Conservation (phyloP, 768 basidiomycete genomes). For the Polyporus arcularius region DNA sequence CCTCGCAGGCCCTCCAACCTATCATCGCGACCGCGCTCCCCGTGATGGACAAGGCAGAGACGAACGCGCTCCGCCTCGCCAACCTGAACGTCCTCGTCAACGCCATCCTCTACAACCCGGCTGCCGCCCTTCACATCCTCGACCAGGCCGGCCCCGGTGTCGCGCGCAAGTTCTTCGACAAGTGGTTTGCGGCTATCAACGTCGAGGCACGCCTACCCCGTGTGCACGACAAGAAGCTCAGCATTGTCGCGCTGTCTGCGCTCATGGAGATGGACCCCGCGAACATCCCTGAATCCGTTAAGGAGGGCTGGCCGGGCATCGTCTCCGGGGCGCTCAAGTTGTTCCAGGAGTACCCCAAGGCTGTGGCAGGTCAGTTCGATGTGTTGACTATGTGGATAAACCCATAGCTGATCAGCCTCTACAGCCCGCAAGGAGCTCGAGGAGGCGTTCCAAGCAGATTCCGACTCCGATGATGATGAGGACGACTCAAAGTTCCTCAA, state of each 20-base stretch:
- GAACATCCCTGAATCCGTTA: constrained; percentile 56
- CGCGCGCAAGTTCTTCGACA: constrained; percentile 77
- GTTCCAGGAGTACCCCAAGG: constrained; percentile 78
- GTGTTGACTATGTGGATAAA: neutral
- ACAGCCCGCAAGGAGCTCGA: constrained; percentile 64
- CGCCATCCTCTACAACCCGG: constrained; percentile 80
- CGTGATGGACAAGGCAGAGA: constrained; percentile 62
- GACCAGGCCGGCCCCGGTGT: constrained; percentile 58
- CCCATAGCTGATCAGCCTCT: neutral
- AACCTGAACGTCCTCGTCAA: constrained; percentile 86
- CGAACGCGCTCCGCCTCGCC: constrained; percentile 65
- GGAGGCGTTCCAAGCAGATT: constrained; percentile 43
- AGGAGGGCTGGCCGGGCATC: constrained; percentile 75
- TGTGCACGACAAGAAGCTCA: constrained; percentile 90
- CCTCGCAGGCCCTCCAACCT: constrained; percentile 55
- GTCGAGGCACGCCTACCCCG: constrained; percentile 61
- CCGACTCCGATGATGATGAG: constrained; percentile 47
- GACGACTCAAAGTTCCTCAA: constrained; percentile 57
- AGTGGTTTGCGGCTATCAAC: constrained; percentile 80
- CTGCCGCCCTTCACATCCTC: constrained; percentile 74
- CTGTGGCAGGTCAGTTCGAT: constrained; percentile 62
- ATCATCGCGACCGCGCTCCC: constrained; percentile 65
- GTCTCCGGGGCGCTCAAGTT: constrained; percentile 69
- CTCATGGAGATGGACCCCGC: constrained; percentile 69
- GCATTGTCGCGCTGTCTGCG: constrained; percentile 72